Base-by-base conservation (phyloP, 352 stramenopile species). In the Globisporangium polare region DNA sequence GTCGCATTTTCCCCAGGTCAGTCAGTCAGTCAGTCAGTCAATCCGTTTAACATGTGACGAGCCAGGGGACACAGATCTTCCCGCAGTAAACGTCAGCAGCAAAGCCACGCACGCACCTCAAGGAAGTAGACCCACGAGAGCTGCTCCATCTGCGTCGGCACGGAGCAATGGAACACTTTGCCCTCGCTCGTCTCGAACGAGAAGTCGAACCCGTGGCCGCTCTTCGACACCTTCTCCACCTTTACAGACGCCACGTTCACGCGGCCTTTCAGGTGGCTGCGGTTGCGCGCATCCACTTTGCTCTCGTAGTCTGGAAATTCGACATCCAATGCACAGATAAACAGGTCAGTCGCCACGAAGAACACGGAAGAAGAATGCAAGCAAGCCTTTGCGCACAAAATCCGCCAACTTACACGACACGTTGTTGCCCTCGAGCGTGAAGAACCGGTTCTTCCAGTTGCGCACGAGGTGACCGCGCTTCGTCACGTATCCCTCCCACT, bases 401-500 rank as follows among this genome's bases (percentile, higher is more conserved):
- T 18, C 4, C 27, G 0, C 15, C 9, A 10, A 69, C 79, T 29
- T 74, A 89, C 79, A 96, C 29, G 85, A 96, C 37, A 96, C 60
- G 50, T 91, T 72, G 62, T 92, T 96, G 47, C 85, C 86, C 39
- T 96, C 87, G 20, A 96, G 67, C 35, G 86, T 94, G 68, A 96
- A 96, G 54, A 93, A 96, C 15, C 87, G 77, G 65, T 81, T 80
- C 58, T 94, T 96, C 87, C 87, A 96, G 68, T 96, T 94, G 51
- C 86, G 80, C 60, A 96, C 85, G 39, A 96, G 69, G 56, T 96
- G 85, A 0, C 87, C 86, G 37, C 86, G 75, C 69, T 96, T 96
- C n/a, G 83, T 92, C n/a, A 94, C 87, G 63, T 94, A 96, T 41
- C 87, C 87, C 71, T 96, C 87, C 87, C 87, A 96, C 63, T 96